Conservation (phyloP, 192 early-diverging fungal genomes). For the Chytriomyces sp. region DNA sequence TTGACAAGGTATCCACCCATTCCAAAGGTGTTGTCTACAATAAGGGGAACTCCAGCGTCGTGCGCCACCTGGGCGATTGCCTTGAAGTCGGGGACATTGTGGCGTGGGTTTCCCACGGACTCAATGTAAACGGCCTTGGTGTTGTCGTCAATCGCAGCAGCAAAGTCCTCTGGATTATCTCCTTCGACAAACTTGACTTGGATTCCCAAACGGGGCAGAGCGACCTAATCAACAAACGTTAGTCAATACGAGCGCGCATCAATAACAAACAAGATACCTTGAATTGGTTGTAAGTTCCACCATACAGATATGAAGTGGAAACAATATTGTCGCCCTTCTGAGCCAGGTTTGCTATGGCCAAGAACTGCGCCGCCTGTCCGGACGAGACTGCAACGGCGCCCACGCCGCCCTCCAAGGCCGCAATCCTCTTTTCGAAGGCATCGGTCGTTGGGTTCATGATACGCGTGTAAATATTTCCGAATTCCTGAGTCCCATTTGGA, state of each 20-base stretch:
- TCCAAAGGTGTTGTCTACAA: conserved; percentile 98
- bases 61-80: conserved; percentile 82
- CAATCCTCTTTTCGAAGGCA: conserved; percentile 90
- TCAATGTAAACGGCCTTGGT: conserved; percentile 92
- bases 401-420: conserved; percentile 86
- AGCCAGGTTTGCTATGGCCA: conserved; percentile 78
- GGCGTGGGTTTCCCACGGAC: conserved; percentile 88
- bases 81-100: conserved; percentile 84
- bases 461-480: conserved; percentile 87
- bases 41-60: conserved; percentile 78
- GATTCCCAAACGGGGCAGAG: conserved; percentile 77
- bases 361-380: conserved; percentile 87
- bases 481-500: conserved; percentile 47
- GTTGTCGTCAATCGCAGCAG: conserved; percentile 78
- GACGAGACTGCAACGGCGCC: conserved; percentile 67
- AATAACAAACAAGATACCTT: too few species aligned
- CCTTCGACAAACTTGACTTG: conserved; percentile 73
- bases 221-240: too few species aligned
- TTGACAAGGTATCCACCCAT: conserved; percentile 74
- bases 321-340: conserved; percentile 88
- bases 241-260: too few species aligned
- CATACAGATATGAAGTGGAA: conserved; percentile 63
- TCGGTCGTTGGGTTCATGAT: conserved; percentile 83
- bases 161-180: conserved; percentile 75
- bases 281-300: conserved; percentile 72